Base-by-base conservation (phyloP, 495 filamentous ascomycete species). In the Elaphomyces granulatus region DNA sequence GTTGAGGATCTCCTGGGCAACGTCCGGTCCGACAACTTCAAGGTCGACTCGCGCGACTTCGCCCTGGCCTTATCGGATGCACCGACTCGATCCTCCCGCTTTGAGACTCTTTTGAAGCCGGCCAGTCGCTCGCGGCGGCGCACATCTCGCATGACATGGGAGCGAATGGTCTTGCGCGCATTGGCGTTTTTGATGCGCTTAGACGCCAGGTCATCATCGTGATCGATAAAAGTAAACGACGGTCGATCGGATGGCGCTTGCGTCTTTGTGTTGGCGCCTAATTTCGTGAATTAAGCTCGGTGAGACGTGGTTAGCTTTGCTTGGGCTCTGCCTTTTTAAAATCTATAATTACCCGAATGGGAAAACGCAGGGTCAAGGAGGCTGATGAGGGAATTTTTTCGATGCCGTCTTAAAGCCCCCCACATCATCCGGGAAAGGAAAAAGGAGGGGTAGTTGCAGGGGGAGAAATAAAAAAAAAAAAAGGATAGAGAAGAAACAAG, bases 131-230 rank as follows among this genome's bases (percentile, higher is more conserved):
- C 58, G 7, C 58, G 58, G 16, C 52, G 54, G 34, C 58, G 56
- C 15, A 61, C 58, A 51, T 61, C 52, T 23, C 58, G 58, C 58
- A 61, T 61, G 4, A 61, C 58, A 50, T 61, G 58, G 14, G 58
- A 61, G 10, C 58, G 52, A 19, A 61, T 61, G 2, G 52, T 49
- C 38, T 58, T 60, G 41, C 58, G 52, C 23, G 58, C 54, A 44
- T 56, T 58, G 34, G 46, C 52, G 58, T 61, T 47, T 36, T 54
- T 59, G 41, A 61, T 60, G 17, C 56, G 31, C 40, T 61, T 61
- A 16, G 54, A 60, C 15, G 51, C 54, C 45, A 61, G 44, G 28
- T 59, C 56, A 53, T 61, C 54, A 43, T 58, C 52, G 34, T 61
- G 56, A 41, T 56, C 56, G 35, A 61, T 61, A 32, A 61, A 61